Evolutionary conservation across 2,329 filamentous ascomycete species (phyloP), one percentile per base, ranked within the genome.

Genomic region (Nigrograna mackinnonii): DNA sequence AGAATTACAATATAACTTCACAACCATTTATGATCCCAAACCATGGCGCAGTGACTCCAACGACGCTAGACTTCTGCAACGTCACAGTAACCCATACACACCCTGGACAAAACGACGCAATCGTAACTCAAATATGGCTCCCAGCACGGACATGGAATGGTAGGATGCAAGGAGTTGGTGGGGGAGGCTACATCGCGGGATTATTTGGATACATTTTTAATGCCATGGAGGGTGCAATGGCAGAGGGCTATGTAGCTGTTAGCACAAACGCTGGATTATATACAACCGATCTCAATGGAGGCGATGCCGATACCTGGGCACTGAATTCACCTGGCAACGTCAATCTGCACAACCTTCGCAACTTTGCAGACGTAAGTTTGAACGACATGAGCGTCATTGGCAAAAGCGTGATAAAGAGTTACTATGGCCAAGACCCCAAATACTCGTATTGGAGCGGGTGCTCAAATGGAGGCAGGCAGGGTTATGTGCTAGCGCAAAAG

Each of bases 401-500:
- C 9, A 33, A 33, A 33, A 17, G 18, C 9, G 16, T 17, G 31
- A 33, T 33, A 12, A 17, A 12, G 11, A 11, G 11, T 33, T 33
- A 14, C 31, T 33, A 33, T 17, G 31, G 16, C 11, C 9, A 17
- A 33, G 16, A 33, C 11, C 13, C 31, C 9, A 12, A 7, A 12
- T 36, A 36, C 17, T 21, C 34, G 17, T 36, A 36, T 20, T 36
- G 11, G 7, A 36, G 18, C 16, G 34, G 34, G 17, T 36, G 34
- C 17, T 36, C 34, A 11, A 12, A 22, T 7, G 34, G 34, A 9
- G 34, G 34, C 11, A 17, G 19, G 12, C 34, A 36, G 16, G 17
- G 18, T 12, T 21, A 11, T 6, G 11, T 21, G 57, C 24, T 60
- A 7, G 67, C 68, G 5, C 69, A 73, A 40, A 44, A 61, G 9